phyloP scores from a whole-genome alignment of 1,284 basidiomycete genomes.

The Mycosarcoma maydis region DNA sequence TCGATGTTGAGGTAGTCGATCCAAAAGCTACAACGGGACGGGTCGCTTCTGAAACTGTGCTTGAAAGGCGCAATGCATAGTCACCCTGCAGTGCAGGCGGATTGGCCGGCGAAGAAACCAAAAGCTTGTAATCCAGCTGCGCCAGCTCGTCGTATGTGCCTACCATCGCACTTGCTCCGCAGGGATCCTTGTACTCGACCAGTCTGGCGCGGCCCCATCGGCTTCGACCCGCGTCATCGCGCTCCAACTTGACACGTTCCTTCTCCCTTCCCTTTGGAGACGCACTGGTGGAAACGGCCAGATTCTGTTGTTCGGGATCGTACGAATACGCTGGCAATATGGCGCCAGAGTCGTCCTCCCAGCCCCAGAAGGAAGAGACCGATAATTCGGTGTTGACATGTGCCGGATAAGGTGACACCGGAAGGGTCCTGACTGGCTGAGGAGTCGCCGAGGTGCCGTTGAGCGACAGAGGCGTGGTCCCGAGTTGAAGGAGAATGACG shows the following conservation, averaged over 20 bases:
- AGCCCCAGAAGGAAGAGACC: conserved; percentile 73
- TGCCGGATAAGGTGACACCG: conserved; percentile 77
- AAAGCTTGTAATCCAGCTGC: conserved; percentile 69
- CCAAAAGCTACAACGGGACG: not conserved
- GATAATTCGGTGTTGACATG: conserved; percentile 71
- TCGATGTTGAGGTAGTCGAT: not conserved
- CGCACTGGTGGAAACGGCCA: conserved; percentile 3
- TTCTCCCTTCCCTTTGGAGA: conserved; percentile 41
- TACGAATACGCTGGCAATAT: conserved; percentile 45
- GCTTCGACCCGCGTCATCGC: conserved; percentile 49
- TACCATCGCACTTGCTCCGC: conserved; percentile 53
- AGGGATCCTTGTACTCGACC: conserved; percentile 61
- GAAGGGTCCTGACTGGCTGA: conserved; percentile 70
- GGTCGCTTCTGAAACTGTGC: conserved; percentile 16
- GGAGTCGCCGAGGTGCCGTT: conserved; percentile 4
- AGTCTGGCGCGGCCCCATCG: conserved; percentile 61
- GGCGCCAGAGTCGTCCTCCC: conserved; percentile 57
- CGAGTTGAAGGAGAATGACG: conserved; percentile 68
- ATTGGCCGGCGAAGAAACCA: conserved; percentile 47
- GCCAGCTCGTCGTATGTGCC: conserved; percentile 78
- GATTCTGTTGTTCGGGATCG: conserved; percentile 16
- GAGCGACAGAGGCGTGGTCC: conserved; percentile 40
- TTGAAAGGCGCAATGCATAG: conserved; percentile 25
- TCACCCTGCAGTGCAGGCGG: conserved; percentile 46
- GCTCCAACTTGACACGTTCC: conserved; percentile 43